Evolutionary conservation across 2,329 filamentous ascomycete species (phyloP), one percentile per base, ranked within the genome.

Genomic region (Chaetomium globosum): DNA sequence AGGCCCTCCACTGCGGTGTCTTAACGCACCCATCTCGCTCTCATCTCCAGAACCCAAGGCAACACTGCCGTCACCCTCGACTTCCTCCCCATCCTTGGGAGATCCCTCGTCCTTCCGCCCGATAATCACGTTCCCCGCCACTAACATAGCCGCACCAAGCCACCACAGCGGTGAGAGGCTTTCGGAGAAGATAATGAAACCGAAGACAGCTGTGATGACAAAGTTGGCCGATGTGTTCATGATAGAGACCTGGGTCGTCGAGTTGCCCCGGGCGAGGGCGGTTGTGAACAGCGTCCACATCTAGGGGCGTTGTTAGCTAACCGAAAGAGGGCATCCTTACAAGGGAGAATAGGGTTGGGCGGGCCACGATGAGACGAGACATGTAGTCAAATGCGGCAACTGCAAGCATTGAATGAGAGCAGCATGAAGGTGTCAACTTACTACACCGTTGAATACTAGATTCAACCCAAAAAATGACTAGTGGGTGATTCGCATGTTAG

Each of bases 271-370:
- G 0, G 90, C 87, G n/a, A 94, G 84, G 60, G 91, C 91, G 58
- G 86, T 85, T 7, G 91, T 94, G 79, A 93, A 94, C 56, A 94
- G 83, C 0, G 89, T 87, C 91, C 91, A 94, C 91, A 94, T 94
- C 77, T 86, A 57, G 13, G 54, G 4, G 16, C 55, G 63, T 43
- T 43, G 62, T 60, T 62, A 65, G 52, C 57, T 59, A 31, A 51
- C 28, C 23, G 36, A 8, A 21, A 13, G 52, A 10, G 10, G n/a
- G 31, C 7, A 36, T n/a, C 7, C n/a, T 9, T 21, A 23, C 4
- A 10, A 23, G 28, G 30, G 51, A 53, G 21, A 2, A 23, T 12
- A 7, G 7, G 6, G 8, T 21, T 48, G n/a, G 4, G 21, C 7
- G 46, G 46, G 46, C 7, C 19, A 23, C n/a, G n/a, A 19, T 48